phyloP scores from a whole-genome alignment of 441 rosid genomes.

The Arabidopsis lyrata region DNA sequence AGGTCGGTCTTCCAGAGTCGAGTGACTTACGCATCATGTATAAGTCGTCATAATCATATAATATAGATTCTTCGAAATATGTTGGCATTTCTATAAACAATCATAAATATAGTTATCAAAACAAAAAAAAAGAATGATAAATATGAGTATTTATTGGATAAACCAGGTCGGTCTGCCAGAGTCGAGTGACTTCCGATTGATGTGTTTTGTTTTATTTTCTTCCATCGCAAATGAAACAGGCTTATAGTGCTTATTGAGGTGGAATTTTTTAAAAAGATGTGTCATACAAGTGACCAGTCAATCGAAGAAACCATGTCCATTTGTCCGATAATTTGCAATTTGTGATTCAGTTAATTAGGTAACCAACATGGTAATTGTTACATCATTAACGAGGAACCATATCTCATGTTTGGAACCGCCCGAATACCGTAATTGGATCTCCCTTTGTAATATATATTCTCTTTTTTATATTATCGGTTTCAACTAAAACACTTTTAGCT shows the following conservation, averaged over 20 bases:
- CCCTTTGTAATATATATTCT: neutral
- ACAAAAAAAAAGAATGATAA: neutral
- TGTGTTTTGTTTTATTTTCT: neutral
- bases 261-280: neutral
- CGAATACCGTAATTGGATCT: constrained; percentile 9
- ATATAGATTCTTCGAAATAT: neutral
- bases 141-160: neutral
- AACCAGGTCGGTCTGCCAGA: no score
- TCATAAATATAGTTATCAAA: neutral
- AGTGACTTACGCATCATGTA: no score
- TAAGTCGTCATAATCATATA: no score
- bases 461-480: constrained; percentile 8
- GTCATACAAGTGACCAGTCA: neutral
- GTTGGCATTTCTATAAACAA: neutral
- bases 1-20: no score
- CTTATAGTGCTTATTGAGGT: neutral
- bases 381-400: constrained; percentile 28
- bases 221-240: neutral
- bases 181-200: no score
- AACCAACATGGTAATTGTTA: constrained; percentile 23
- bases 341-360: constrained; percentile 20
- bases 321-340: constrained; percentile 16
- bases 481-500: constrained; percentile 19
- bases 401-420: constrained; percentile 46
- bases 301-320: constrained; percentile 30